Percentiles rank a stretch among this genome's conserved stretches.
Conservation (phyloP, 495 filamentous ascomycete genomes). For the Trichoderma virens region DNA sequence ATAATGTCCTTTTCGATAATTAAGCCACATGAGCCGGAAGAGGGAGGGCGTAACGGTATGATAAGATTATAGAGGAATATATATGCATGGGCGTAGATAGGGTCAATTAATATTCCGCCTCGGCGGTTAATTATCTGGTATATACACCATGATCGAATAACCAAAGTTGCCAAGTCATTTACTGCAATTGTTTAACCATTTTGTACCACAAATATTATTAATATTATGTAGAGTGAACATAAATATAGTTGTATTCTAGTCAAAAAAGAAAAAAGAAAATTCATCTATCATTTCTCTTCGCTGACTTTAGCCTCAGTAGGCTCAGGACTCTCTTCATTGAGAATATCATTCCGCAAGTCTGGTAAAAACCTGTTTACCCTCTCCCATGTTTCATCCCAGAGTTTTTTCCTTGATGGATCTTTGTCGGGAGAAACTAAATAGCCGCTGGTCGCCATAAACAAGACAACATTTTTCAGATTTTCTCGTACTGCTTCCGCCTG, state of each 20-base stretch:
- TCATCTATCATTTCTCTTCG: neutral
- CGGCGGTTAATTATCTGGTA: neutral
- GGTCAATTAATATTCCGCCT: neutral
- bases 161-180: too few species aligned
- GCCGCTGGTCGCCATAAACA: slow-evolving; percentile 89
- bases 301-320: neutral
- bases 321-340: slow-evolving; percentile 29
- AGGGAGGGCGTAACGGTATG: neutral
- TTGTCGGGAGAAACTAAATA: slow-evolving; percentile 69
- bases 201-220: neutral
- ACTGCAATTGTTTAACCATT: too few species aligned
- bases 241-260: neutral
- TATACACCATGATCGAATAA: neutral
- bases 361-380: slow-evolving; percentile 86
- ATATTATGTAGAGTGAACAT: neutral
- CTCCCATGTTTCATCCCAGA: slow-evolving; percentile 81
- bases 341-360: slow-evolving; percentile 49
- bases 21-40: too few species aligned
- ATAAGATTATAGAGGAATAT: neutral
- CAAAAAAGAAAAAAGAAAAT: neutral
- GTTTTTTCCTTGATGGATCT: slow-evolving; percentile 47
- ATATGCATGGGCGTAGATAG: neutral
- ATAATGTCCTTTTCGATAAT: too few species aligned
- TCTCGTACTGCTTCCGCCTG: slow-evolving; percentile 94
- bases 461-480: slow-evolving; percentile 88